These are phyloP conservation scores for Pleurotus giganteus DNA, from an alignment of 768 basidiomycete species.

Conservation along the genomic window DNA sequence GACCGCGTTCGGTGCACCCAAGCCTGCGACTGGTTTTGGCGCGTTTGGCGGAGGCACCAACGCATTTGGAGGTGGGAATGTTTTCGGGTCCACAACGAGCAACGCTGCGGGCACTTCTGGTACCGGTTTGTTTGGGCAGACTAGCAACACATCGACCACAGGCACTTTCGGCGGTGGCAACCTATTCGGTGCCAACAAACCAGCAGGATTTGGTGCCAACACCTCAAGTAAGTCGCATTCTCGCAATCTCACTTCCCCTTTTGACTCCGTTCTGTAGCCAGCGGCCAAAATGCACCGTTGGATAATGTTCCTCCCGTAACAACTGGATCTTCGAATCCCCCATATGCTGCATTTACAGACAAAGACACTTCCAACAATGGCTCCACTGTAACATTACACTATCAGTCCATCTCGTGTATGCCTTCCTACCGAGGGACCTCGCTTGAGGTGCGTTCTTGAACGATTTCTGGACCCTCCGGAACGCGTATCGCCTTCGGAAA, in stretches of 20 bases:
- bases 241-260: conserved; percentile 1
- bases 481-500: conserved; percentile 11
- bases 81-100: conserved; percentile 48
- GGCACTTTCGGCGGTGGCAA: conserved; percentile 40
- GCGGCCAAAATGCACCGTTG: conserved; percentile 18
- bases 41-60: conserved; percentile 60
- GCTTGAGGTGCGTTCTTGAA: conserved; percentile 54
- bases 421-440: conserved; percentile 76
- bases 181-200: conserved; percentile 36
- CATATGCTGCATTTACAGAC: conserved; percentile 58
- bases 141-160: conserved; percentile 39
- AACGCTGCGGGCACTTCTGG: conserved; percentile 27
- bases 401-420: conserved; percentile 81
- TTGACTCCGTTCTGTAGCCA: conserved; percentile 21
- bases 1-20: conserved; percentile 57
- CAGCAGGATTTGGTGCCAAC: conserved; percentile 41
- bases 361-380: conserved; percentile 53
- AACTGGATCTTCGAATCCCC: conserved; percentile 67
- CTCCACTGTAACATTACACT: conserved; percentile 51
- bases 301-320: conserved; percentile 54
- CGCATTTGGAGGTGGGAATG: conserved; percentile 46
- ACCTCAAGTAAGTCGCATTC: conserved; percentile 26
- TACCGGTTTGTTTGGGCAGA: conserved; percentile 58
- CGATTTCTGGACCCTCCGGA: conserved; percentile 8
- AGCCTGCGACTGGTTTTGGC: conserved; percentile 75